phyloP scores from a whole-genome alignment of 2,329 filamentous ascomycete genomes.

The Xylaria sp. region DNA sequence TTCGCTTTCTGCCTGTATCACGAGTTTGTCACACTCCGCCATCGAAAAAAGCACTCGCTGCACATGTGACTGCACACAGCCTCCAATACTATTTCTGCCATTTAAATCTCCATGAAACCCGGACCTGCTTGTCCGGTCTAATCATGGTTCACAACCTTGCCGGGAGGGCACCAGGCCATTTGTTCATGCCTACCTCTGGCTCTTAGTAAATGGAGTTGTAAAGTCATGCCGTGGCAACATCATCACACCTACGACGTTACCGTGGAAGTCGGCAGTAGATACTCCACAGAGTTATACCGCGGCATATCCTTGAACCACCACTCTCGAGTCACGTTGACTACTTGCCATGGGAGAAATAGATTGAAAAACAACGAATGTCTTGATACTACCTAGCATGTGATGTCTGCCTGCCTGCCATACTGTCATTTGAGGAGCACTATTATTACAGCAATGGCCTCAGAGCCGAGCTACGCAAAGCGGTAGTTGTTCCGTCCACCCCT shows the following conservation, averaged over 20 bases:
- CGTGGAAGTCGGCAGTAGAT: background rate
- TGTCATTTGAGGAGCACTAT: slow-evolving; percentile 15
- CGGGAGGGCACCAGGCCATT: background rate
- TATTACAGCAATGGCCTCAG: background rate
- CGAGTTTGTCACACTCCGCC: slow-evolving; percentile 1
- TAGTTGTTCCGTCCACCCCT: slow-evolving; percentile 7
- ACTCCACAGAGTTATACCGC: background rate
- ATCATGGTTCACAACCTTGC: background rate
- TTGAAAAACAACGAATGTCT: slow-evolving; percentile 19
- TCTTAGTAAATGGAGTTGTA: background rate
- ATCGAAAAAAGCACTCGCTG: background rate
- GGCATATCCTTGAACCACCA: background rate
- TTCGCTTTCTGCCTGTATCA: background rate
- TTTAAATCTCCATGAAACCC: background rate
- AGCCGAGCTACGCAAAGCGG: slow-evolving; percentile 1
- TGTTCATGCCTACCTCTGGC: background rate
- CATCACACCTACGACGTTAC: background rate
- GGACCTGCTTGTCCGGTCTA: background rate
- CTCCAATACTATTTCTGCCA: background rate
- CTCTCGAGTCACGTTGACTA: background rate
- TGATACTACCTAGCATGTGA: slow-evolving; percentile 31
- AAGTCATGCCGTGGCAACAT: background rate
- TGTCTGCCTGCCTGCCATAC: slow-evolving; percentile 18
- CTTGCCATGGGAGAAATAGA: background rate
- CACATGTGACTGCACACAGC: slow-evolving; percentile 16